Evolutionary conservation across 1,284 basidiomycete species (phyloP).

Genomic region (Rhodofomes roseus): DNA sequence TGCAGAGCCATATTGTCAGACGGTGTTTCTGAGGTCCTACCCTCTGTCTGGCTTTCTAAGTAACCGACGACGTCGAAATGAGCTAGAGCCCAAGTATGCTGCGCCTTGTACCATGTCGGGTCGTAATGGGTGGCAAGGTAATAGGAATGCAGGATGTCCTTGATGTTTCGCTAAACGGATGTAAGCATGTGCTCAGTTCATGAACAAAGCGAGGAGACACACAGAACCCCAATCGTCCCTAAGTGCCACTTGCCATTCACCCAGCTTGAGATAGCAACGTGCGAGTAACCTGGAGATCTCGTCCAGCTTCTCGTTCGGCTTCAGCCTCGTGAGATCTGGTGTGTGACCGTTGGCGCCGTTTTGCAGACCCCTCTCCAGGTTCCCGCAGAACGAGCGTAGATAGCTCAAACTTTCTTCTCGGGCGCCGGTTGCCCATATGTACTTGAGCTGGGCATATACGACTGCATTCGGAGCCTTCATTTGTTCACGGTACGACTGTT

Average conservation of each 20-base stretch:
- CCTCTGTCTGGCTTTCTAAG: constrained; percentile 67
- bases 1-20: constrained; percentile 76
- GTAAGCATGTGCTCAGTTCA: constrained; percentile 6
- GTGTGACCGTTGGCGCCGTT: constrained; percentile 43
- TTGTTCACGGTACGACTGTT: constrained; percentile 34
- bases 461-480: constrained; percentile 91
- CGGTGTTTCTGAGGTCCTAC: constrained; percentile 62
- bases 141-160: constrained; percentile 85
- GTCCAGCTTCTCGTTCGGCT: constrained; percentile 61
- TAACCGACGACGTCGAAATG: constrained; percentile 95
- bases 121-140: constrained; percentile 90
- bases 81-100: constrained; percentile 98
- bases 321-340: constrained; percentile 28
- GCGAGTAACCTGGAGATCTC: constrained; percentile 90
- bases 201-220: constrained; percentile 25
- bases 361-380: constrained; percentile 75
- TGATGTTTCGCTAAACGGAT: constrained; percentile 61
- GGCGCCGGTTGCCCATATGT: constrained; percentile 90
- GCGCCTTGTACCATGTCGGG: constrained; percentile 96
- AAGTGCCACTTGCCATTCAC: constrained; percentile 89
- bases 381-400: constrained; percentile 82
- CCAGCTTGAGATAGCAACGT: constrained; percentile 95
- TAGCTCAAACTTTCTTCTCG: constrained; percentile 81
- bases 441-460: constrained; percentile 96
- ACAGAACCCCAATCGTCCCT: constrained; percentile 80